Evolutionary conservation across 2,329 filamentous ascomycete genomes (phyloP).

Genomic region (Neofusicoccum sp.): DNA sequence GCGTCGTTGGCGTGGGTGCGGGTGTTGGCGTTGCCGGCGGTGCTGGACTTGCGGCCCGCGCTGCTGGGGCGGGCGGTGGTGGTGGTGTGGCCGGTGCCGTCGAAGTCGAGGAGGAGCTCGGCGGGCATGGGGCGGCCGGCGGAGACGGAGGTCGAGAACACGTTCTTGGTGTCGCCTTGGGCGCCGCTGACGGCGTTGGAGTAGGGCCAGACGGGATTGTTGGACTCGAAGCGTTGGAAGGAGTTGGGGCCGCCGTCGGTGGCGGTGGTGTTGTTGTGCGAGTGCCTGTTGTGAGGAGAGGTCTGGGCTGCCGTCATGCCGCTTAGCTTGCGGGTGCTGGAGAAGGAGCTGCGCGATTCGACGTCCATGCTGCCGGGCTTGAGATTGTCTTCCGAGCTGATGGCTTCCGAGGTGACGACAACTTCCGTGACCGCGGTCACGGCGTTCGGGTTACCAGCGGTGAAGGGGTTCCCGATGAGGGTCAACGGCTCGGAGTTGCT

Average conservation of each 20-base stretch:
- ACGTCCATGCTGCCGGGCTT: constrained; percentile 20
- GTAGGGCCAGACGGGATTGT: background rate
- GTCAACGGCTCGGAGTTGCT: constrained; percentile 13
- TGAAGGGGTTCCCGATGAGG: constrained; percentile 46
- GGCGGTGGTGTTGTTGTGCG: background rate
- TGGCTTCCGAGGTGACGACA: constrained; percentile 48
- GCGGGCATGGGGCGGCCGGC: constrained; percentile 1
- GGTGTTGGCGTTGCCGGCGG: background rate
- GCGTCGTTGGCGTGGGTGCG: constrained; percentile 42
- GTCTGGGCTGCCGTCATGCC: background rate
- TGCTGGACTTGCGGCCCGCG: background rate
- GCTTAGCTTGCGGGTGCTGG: constrained; percentile 28
- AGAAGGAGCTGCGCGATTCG: constrained; percentile 30
- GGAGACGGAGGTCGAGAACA: constrained; percentile 9
- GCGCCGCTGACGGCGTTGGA: constrained; percentile 1
- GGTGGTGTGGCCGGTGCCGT: no score
- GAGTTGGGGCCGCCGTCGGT: background rate
- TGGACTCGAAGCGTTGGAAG: background rate
- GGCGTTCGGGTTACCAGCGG: constrained; percentile 45
- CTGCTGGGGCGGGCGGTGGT: background rate
- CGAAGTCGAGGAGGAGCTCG: constrained; percentile 6
- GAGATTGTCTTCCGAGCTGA: constrained; percentile 40
- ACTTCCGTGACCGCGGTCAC: constrained; percentile 58
- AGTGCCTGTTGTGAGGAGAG: background rate
- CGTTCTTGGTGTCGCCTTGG: background rate